Percentiles rank a stretch among this genome's conserved stretches.
These are phyloP conservation scores for Chalaropsis thielavioides DNA, from an alignment of 2,329 filamentous ascomycete species.

Conservation along the genomic window DNA sequence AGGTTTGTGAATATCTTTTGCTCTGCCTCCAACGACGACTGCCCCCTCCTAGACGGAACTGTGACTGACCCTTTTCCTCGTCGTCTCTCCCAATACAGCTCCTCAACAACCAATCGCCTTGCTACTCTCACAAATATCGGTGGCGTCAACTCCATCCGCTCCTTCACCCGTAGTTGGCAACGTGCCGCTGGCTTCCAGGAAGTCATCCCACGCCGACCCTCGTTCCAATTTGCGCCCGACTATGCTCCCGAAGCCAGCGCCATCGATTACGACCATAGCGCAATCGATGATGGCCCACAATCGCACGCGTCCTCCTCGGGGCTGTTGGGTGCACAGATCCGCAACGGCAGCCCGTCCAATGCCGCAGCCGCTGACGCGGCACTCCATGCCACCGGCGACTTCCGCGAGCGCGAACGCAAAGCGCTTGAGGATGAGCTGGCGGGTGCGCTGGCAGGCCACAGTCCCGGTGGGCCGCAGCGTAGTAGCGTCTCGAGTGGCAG, in stretches of 20 bases:
- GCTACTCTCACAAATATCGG: conserved; percentile 55
- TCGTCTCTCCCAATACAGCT: conserved; percentile 27
- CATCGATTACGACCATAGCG: conserved; percentile 16
- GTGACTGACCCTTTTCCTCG: not conserved
- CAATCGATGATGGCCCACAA: conserved; percentile 19
- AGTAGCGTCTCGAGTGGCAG: conserved; percentile 16
- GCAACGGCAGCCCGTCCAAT: conserved; percentile 22
- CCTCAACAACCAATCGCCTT: conserved; percentile 44
- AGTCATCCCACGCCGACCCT: conserved; percentile 64
- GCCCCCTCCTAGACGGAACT: not conserved
- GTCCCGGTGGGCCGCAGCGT: not conserved
- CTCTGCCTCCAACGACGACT: not conserved
- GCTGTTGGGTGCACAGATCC: conserved; percentile 39
- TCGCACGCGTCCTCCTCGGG: conserved; percentile 26
- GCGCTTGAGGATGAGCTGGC: conserved; percentile 28
- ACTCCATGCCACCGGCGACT: conserved; percentile 22
- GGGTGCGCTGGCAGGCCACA: not conserved
- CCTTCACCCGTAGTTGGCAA: conserved; percentile 85
- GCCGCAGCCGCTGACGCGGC: not conserved
- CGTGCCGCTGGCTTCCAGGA: conserved; percentile 79
- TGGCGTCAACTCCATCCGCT: conserved; percentile 85
- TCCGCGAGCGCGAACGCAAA: conserved; percentile 36
- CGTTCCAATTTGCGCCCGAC: conserved; percentile 53
- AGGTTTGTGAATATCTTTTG: not conserved
- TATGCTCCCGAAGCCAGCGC: conserved; percentile 30